Evolutionary conservation across 169 alveolate species (phyloP), one percentile per base, ranked within the genome.

Genomic region (Ichthyophthirius multifiliis): DNA sequence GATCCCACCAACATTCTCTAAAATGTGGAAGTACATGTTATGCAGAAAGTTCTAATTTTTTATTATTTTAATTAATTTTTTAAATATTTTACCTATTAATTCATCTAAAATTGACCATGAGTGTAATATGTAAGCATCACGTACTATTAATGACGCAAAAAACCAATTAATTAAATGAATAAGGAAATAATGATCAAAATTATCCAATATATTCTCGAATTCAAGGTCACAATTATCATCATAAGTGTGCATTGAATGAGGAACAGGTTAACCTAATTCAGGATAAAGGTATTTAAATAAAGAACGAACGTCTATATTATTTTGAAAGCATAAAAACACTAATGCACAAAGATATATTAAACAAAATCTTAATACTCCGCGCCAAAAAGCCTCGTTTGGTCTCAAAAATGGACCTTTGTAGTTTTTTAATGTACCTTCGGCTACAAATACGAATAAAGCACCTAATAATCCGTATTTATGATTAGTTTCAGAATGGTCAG

Each of bases 1-100:
- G 94, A 74, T 89, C 92, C 94, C 94, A 89, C 94, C 94, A 89
- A 77, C 94, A 89, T 76, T 89, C 94, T 43, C 90, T 75, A 71
- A 89, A 89, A 75, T 89, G 94, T 15, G 94, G 94, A 1, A 89
- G 76, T 7, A 83, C 85, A 62, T 89, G 90, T 65, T 89, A 75
- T 71, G 85, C 82, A 2, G 92, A 85, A 10, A 89, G 64, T 74
- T 89, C 94, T 16, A 86, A 4, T n/a, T 37, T 0, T 34, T 16
- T 34, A 1, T 37, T 6, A 67, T 13, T 5, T 20, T 23, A 55
- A 23, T 20, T 55, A 4, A 23, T 6, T 55, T n/a, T 55, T 23
- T 3, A 13, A 55, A n/a, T n/a, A 27, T 9, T 35, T 67, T 67
- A 67, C 77, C 77, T 45, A 80, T 62, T 3, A 84, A 32, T 76